Evolutionary conservation across 352 stramenopile genomes (phyloP).

Genomic region (Vaucheria bursata): DNA sequence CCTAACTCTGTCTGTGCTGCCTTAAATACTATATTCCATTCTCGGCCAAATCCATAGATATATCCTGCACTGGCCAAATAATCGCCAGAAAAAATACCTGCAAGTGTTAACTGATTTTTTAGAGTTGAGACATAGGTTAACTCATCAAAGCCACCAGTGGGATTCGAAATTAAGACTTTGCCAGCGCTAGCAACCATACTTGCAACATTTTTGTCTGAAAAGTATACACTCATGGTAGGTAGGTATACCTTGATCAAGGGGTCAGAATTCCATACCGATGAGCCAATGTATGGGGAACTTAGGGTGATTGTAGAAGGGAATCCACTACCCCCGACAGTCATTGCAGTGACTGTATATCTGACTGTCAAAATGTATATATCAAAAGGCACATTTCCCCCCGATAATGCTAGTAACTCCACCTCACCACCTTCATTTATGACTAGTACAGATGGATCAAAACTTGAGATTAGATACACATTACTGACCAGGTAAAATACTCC

Average conservation of each 20-base stretch:
- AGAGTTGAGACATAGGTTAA: too few species aligned
- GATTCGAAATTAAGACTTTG: constrained; percentile 11
- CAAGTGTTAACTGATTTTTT: constrained; percentile 21
- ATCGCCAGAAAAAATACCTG: constrained; percentile 36
- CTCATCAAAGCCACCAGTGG: neutral
- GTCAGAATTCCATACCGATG: neutral
- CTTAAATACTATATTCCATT: constrained; percentile 53
- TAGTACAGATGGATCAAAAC: neutral
- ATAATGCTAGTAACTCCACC: neutral
- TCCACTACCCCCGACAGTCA: neutral
- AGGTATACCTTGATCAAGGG: neutral
- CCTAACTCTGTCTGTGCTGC: constrained; percentile 48
- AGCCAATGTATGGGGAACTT: neutral
- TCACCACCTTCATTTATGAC: neutral
- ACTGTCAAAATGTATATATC: neutral
- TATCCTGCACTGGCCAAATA: constrained; percentile 44
- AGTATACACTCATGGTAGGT: neutral
- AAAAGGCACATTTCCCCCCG: neutral
- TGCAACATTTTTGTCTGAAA: constrained; percentile 8
- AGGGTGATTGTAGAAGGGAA: neutral
- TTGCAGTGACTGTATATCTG: neutral
- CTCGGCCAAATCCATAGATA: constrained; percentile 40
- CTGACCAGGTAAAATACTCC: neutral
- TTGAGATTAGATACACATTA: constrained; percentile 2
- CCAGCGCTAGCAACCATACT: constrained; percentile 33